Percentiles rank a stretch among this genome's conserved stretches.
These are phyloP conservation scores for Sextonia rubra DNA, from an alignment of 164 flowering plant genomes.

Conservation along the genomic window DNA sequence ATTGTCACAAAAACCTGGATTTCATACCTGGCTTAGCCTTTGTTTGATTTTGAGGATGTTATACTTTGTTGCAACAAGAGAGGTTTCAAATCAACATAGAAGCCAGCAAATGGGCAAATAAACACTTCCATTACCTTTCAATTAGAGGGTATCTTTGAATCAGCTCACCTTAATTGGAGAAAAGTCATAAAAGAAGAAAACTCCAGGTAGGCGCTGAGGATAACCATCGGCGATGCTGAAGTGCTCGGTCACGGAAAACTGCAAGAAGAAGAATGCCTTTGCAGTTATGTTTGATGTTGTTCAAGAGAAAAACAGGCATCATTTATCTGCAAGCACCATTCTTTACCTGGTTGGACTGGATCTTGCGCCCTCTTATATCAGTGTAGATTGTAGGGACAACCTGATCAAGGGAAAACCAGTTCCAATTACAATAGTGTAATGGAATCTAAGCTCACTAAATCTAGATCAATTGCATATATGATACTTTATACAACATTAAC, in stretches of 20 bases:
- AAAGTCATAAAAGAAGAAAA: slow-evolving; percentile 70
- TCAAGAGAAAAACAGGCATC: not conserved
- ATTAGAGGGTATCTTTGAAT: not conserved
- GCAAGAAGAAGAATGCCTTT: slow-evolving; percentile 17
- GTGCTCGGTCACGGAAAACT: slow-evolving; percentile 85
- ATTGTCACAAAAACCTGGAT: no score
- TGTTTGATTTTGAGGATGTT: not conserved
- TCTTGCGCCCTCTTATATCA: slow-evolving; percentile 53
- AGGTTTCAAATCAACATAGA: not conserved
- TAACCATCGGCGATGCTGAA: slow-evolving; percentile 42
- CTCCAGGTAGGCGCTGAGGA: slow-evolving; percentile 47
- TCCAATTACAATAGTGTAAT: not conserved
- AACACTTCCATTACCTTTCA: not conserved
- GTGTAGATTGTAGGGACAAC: slow-evolving; percentile 89
- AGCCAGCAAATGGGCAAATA: not conserved
- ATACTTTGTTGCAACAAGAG: not conserved
- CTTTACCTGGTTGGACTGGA: slow-evolving; percentile 66
- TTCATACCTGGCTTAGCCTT: no score
- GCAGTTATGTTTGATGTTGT: not conserved
- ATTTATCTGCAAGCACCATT: not conserved
- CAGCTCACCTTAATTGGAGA: slow-evolving; percentile 71
- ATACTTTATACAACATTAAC: not conserved
- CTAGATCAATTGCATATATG: not conserved
- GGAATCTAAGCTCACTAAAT: not conserved
- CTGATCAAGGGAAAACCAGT: slow-evolving; percentile 29